phyloP scores from a whole-genome alignment of 148 eudicot genomes.

The Arctostaphylos glauca region DNA sequence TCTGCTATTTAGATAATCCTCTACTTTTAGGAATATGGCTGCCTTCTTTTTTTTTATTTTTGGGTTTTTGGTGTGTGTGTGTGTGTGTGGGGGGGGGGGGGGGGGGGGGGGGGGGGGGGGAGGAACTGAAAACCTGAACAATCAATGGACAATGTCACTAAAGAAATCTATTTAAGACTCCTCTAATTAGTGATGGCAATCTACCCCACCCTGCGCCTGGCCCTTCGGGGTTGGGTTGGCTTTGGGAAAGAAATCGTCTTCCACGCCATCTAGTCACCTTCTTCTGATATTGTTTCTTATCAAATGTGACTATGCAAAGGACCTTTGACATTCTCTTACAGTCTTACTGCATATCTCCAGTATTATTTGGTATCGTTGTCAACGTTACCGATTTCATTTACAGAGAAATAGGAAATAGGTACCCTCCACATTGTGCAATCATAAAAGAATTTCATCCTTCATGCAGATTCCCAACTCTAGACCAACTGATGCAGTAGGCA shows the following conservation, averaged over 20 bases:
- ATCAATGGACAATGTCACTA: not conserved
- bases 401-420: not conserved
- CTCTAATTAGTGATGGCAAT: no score
- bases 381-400: not conserved
- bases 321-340: not conserved
- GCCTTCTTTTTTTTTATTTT: not conserved
- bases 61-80: no score
- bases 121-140: not conserved
- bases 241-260: no score
- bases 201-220: no score
- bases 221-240: no score
- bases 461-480: not conserved
- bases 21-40: not conserved
- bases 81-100: not conserved
- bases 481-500: not conserved
- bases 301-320: not conserved
- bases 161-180: not conserved
- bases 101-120: not conserved
- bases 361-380: not conserved
- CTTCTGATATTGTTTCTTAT: not conserved
- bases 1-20: not conserved
- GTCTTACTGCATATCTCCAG: not conserved
- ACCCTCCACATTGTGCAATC: not conserved
- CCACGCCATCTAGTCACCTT: not conserved
- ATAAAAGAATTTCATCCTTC: not conserved